Base-by-base conservation (phyloP, 2,329 filamentous ascomycete genomes). In the Pseudogymnoascus sp. region DNA sequence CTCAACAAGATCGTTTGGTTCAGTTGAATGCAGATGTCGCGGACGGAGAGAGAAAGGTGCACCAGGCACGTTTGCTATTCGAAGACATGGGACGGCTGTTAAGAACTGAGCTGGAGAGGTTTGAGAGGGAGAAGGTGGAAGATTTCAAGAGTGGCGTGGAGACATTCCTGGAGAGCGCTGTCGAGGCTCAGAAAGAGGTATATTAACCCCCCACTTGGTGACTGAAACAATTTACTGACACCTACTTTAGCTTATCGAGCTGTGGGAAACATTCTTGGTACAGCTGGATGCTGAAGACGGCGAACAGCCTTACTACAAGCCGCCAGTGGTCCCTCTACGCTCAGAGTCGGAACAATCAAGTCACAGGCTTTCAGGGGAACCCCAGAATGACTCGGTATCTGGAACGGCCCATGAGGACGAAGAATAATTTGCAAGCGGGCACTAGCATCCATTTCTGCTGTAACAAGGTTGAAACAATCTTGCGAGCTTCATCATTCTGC, bases 61-160 rank as follows among this genome's bases (percentile, higher is more conserved):
- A 98, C 75, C 92, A 96, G 75, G 90, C 92, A 0, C 82, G 93
- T 63, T 78, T 98, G 65, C 78, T 97, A 54, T 99, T 99, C 72
- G 95, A 99, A 69, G 95, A 99, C 73, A 98, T 99, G 93, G 95
- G 95, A 13, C 84, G 92, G 11, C 79, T 97, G 73, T 95, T 99
- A 92, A 86, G 92, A 66, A 83, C 83, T 37, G 95, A 99, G 76
- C 81, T 99, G 69, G 95, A 98, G 72, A 84, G 93, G 16, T 99
- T 99, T 73, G 95, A 99, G 79, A 85, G 85, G 71, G 95, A 99
- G 78, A 99, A 99, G 80, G 95, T 99, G 2, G 95, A 99, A 75
- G 95, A 99, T 75, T 99, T 99, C 77, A 99, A 99, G 81, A 95
- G 90, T 67, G 93, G 93, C 0, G 93, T 99, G 1, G 95, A 99